phyloP scores from a whole-genome alignment of 768 basidiomycete species.

The Panaeolus cyanescens region DNA sequence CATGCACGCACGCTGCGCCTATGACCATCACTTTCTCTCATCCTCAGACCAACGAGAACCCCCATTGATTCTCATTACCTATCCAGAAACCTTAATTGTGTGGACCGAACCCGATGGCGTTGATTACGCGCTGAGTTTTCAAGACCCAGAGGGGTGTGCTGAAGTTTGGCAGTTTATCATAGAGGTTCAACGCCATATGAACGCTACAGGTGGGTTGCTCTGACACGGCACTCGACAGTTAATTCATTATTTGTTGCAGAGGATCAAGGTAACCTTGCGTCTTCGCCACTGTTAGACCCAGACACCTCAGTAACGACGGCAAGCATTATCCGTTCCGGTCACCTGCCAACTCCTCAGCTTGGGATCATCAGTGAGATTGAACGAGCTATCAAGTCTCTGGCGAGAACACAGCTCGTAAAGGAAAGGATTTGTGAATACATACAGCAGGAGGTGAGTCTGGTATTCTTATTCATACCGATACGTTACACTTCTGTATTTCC shows the following conservation, averaged over 20 bases:
- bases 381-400: constrained; percentile 70
- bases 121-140: constrained; percentile 96
- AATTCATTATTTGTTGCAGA: constrained; percentile 30
- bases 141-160: constrained; percentile 91
- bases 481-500: constrained; percentile 6
- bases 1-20: background rate
- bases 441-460: constrained; percentile 68
- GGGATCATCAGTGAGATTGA: constrained; percentile 83
- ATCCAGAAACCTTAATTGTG: constrained; percentile 91
- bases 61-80: constrained; percentile 11
- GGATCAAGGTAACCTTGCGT: constrained; percentile 50
- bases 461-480: constrained; percentile 4
- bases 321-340: constrained; percentile 68
- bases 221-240: background rate
- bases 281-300: constrained; percentile 61
- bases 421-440: constrained; percentile 92
- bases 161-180: constrained; percentile 98
- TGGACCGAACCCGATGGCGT: constrained; percentile 97
- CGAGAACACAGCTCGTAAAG: constrained; percentile 71
- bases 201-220: constrained; percentile 52
- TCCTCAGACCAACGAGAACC: background rate
- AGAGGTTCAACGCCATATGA: constrained; percentile 88
- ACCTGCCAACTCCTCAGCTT: constrained; percentile 74
- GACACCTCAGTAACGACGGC: constrained; percentile 63
- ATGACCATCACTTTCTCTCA: constrained; percentile 5